Percentiles rank a stretch among this genome's conserved stretches.
These are phyloP conservation scores for Diddensiella transvaalensis DNA, from an alignment of 805 yeast species.

Conservation along the genomic window DNA sequence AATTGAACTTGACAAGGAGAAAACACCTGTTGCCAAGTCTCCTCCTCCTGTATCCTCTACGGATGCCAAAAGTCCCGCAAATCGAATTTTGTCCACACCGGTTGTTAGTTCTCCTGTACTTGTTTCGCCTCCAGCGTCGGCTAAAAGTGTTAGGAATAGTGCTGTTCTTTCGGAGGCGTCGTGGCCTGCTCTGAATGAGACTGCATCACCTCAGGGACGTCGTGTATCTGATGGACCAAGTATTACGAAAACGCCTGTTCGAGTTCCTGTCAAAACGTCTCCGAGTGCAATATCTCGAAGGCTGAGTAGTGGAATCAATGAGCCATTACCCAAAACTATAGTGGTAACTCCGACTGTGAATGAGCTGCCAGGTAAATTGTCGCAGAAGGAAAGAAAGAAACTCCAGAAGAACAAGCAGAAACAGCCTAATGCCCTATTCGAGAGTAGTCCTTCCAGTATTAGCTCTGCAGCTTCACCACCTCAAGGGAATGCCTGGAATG, in stretches of 20 bases:
- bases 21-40: background rate
- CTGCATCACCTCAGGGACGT: background rate
- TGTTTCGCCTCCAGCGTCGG: too few species aligned
- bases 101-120: background rate
- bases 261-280: background rate
- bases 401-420: conserved; percentile 32
- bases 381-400: conserved; percentile 59
- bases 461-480: background rate
- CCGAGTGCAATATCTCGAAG: background rate
- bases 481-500: conserved; percentile 8
- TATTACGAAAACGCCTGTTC: conserved; percentile 1
- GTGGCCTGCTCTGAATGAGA: background rate
- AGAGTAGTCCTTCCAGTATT: background rate
- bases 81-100: background rate
- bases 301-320: background rate
- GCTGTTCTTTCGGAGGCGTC: background rate
- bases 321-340: background rate
- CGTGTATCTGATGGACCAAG: background rate
- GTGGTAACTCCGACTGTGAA: background rate
- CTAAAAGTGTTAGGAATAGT: too few species aligned
- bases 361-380: conserved; percentile 38
- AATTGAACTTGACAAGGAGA: conserved; percentile 7
- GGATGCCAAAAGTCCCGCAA: background rate
- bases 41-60: background rate
- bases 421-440: background rate